These are phyloP conservation scores for Vaccinium macrocarpon DNA, from an alignment of 148 eudicot genomes.

Conservation along the genomic window DNA sequence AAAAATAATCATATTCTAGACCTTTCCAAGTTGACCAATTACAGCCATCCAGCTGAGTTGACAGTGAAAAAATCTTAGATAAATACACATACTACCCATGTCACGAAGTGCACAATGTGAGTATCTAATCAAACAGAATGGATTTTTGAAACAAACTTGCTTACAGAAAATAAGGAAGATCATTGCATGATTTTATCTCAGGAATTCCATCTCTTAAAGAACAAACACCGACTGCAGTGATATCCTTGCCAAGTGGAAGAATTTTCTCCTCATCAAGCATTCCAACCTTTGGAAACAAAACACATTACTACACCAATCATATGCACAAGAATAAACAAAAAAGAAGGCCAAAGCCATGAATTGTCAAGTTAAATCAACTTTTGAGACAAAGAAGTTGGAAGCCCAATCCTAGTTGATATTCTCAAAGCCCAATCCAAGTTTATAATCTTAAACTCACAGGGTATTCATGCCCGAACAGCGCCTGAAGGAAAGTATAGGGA, in stretches of 20 bases:
- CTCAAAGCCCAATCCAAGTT: neutral
- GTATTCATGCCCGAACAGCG: slow-evolving; percentile 74
- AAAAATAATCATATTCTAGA: neutral
- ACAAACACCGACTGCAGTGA: slow-evolving; percentile 81
- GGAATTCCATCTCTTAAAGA: slow-evolving; percentile 49
- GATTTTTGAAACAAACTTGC: slow-evolving; percentile 19
- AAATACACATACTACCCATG: neutral
- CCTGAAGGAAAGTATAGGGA: slow-evolving; percentile 74
- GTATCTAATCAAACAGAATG: slow-evolving; percentile 1
- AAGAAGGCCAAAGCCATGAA: neutral
- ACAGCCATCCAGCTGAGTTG: slow-evolving; percentile 4
- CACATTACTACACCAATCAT: slow-evolving; percentile 8
- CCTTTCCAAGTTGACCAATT: neutral
- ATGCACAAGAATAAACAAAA: neutral
- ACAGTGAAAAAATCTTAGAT: neutral
- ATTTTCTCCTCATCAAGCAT: slow-evolving; percentile 80
- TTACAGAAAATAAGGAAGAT: slow-evolving; percentile 85
- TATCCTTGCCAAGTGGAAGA: slow-evolving; percentile 83
- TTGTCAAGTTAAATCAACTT: neutral
- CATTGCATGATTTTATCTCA: slow-evolving; percentile 66
- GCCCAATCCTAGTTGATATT: neutral
- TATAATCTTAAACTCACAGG: slow-evolving; percentile 54
- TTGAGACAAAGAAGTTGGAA: neutral
- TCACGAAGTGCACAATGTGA: neutral
- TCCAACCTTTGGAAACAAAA: slow-evolving; percentile 57